Conservation (phyloP, 2,329 filamentous ascomycete species). For the Ophiostoma novo-ulmi region DNA sequence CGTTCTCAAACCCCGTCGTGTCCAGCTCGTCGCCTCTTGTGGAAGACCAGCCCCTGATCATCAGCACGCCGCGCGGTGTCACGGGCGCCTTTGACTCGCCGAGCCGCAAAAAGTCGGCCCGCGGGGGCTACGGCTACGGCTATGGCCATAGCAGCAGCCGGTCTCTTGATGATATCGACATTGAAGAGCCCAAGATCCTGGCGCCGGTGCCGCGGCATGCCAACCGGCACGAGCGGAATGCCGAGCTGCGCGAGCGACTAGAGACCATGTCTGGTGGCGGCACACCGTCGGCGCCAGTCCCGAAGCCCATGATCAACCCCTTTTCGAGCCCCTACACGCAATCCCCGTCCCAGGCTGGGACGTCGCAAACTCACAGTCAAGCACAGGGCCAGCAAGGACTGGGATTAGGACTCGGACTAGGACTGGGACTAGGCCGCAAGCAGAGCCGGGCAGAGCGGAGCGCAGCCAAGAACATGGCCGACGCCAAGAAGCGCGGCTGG, state of each 20-base stretch:
- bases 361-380: conserved; percentile 24
- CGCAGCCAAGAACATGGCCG: conserved; percentile 57
- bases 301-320: conserved; percentile 32
- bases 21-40: conserved; percentile 27
- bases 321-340: neutral
- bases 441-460: conserved; percentile 55
- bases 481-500: conserved; percentile 55
- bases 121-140: neutral
- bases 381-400: conserved; percentile 32
- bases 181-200: conserved; percentile 36
- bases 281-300: conserved; percentile 13
- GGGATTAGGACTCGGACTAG: conserved; percentile 37
- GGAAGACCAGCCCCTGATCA: conserved; percentile 53
- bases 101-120: conserved; percentile 31
- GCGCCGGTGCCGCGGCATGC: conserved; percentile 52
- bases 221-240: conserved; percentile 36
- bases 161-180: conserved; percentile 1
- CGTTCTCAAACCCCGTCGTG: conserved; percentile 25
- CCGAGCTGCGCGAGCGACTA: conserved; percentile 44
- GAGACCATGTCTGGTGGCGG: conserved; percentile 50
- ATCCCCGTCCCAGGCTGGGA: conserved; percentile 29
- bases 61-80: conserved; percentile 55
- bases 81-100: conserved; percentile 49
- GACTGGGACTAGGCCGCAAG: conserved; percentile 42
- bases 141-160: conserved; percentile 1